Conservation (phyloP, 768 basidiomycete species). For the Phylloporus sp. region DNA sequence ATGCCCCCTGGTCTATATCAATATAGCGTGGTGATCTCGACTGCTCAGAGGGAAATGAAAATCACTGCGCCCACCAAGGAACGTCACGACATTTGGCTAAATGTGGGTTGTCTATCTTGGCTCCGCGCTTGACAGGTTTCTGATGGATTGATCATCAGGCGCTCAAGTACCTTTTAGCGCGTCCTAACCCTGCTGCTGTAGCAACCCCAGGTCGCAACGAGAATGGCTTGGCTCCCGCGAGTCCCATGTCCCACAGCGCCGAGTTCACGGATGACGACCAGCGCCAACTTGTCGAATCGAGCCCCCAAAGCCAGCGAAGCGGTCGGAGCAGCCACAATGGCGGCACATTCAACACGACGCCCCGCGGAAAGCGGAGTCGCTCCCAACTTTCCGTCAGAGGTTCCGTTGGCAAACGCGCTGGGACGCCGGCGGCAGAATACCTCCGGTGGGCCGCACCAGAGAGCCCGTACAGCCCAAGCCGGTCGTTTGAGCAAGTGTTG, state of each 20-base stretch:
- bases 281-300: constrained; percentile 43
- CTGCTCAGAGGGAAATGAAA: constrained; percentile 95
- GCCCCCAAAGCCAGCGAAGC: constrained; percentile 74
- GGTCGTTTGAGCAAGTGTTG: constrained; percentile 56
- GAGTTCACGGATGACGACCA: constrained; percentile 50
- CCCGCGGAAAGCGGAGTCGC: constrained; percentile 70
- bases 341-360: constrained; percentile 70
- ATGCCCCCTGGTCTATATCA: constrained; percentile 91
- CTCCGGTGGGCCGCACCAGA: constrained; percentile 74
- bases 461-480: constrained; percentile 70
- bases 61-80: constrained; percentile 96
- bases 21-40: constrained; percentile 89
- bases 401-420: constrained; percentile 78
- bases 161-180: constrained; percentile 81
- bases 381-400: constrained; percentile 70
- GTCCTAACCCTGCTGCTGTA: constrained; percentile 43
- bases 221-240: constrained; percentile 38
- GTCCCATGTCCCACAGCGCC: constrained; percentile 42
- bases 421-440: constrained; percentile 90
- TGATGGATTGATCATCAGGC: constrained; percentile 48
- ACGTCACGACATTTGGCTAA: constrained; percentile 95
- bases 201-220: constrained; percentile 27
- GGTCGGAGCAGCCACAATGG: constrained; percentile 52
- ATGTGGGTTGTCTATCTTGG: constrained; percentile 45
- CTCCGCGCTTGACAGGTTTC: constrained; percentile 5